Conservation (phyloP, 768 basidiomycete genomes). For the Auriscalpium microsporum region DNA sequence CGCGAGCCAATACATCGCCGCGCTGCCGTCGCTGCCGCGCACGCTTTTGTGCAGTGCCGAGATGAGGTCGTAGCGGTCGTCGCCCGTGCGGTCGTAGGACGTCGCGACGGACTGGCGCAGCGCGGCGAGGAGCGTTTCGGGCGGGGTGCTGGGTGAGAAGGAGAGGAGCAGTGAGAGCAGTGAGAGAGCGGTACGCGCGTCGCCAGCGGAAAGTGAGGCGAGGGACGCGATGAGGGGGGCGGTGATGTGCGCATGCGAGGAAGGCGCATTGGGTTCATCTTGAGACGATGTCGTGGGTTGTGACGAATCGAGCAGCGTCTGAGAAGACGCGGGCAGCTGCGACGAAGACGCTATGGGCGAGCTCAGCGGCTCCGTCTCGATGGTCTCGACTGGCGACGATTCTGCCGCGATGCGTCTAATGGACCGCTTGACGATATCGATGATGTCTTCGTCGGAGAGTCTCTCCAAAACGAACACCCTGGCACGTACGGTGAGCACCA, state of each 20-base stretch:
- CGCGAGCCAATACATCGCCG: conserved; percentile 84
- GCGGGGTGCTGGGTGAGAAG: conserved; percentile 31
- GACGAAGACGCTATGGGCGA: neutral
- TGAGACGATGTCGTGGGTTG: neutral
- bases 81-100: conserved; percentile 70
- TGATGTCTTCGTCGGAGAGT: conserved; percentile 55
- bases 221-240: conserved; percentile 40
- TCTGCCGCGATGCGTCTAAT: conserved; percentile 26
- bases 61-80: conserved; percentile 74
- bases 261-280: conserved; percentile 5
- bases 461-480: conserved; percentile 71
- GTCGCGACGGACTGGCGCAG: conserved; percentile 56
- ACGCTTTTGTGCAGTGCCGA: conserved; percentile 80
- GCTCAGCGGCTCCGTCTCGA: neutral
- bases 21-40: conserved; percentile 65
- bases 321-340: conserved; percentile 15
- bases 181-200: conserved; percentile 72
- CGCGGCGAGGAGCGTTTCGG: conserved; percentile 43
- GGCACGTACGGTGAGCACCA: neutral
- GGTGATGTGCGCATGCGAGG: conserved; percentile 34
- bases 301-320: conserved; percentile 8
- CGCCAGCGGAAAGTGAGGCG: conserved; percentile 50
- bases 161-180: conserved; percentile 63
- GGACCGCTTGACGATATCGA: conserved; percentile 49
- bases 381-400: neutral